phyloP scores from a whole-genome alignment of 1,284 basidiomycete species.

The Cystobasidium sp. region DNA sequence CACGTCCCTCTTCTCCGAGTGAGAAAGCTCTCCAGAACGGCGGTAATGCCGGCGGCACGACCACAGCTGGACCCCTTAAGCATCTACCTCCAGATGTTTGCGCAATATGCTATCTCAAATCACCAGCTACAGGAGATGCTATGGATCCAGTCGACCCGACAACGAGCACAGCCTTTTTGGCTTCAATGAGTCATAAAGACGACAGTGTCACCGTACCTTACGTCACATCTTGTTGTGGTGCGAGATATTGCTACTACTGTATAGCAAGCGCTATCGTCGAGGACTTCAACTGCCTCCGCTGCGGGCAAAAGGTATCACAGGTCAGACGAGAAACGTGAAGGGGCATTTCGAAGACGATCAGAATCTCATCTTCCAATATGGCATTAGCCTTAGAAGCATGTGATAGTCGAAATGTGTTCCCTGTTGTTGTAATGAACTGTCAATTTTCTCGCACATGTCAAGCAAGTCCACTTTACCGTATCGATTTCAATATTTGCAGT shows the following conservation, averaged over 20 bases:
- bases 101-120: constrained; percentile 59
- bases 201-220: constrained; percentile 50
- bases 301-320: constrained; percentile 4
- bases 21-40: constrained; percentile 50
- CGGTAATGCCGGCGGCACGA: constrained; percentile 22
- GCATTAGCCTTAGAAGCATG: no score
- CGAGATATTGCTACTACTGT: constrained; percentile 54
- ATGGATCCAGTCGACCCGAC: constrained; percentile 44
- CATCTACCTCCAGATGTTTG: constrained; percentile 57
- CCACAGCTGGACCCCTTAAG: constrained; percentile 53
- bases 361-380: background rate
- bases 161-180: constrained; percentile 33
- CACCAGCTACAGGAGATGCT: constrained; percentile 14
- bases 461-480: no score
- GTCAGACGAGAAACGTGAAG: background rate
- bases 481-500: no score
- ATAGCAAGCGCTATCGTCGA: constrained; percentile 45
- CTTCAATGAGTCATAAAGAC: constrained; percentile 40
- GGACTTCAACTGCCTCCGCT: constrained; percentile 8
- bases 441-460: no score
- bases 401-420: no score
- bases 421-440: no score
- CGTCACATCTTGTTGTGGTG: constrained; percentile 46
- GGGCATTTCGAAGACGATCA: constrained; percentile 53
- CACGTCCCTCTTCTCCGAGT: constrained; percentile 46